Evolutionary conservation across 2,329 filamentous ascomycete genomes (phyloP), one percentile per base, ranked within the genome.

Genomic region (Fusarium hainanense): DNA sequence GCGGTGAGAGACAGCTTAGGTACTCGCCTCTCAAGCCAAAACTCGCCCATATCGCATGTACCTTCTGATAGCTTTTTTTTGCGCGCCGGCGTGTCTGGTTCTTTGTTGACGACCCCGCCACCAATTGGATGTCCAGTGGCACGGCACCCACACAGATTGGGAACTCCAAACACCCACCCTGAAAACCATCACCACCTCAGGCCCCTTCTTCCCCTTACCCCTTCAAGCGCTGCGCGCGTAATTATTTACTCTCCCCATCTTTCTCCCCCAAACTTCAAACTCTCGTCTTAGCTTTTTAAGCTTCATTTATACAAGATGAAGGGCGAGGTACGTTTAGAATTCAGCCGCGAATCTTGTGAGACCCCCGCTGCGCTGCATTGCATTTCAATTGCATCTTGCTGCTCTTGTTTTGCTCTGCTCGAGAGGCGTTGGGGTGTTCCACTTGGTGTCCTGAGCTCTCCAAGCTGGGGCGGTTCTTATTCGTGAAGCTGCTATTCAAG

Each of bases 311-410:
- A 69, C 79, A 85, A 70, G 76, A 87, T 87, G 85, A 87, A 86
- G 83, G 85, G 85, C 81, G 85, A 87, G 83, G 85, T 87, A 78
- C 78, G 85, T 80, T 42, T 40, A 18, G 21, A 56, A 18, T 48
- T 40, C 27, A 23, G 25, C 43, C 30, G n/a, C 40, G 56, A 49
- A 37, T 18, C 34, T 42, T 12, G 18, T 27, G 20, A 6, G 10
- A 28, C 25, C 40, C 34, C 20, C 32, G 46, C 32, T 58, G 40
- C 37, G 25, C 42, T 65, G 40, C 43, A 28, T 56, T 58, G 48
- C 50, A 47, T 25, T 34, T 43, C 27, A 28, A 32, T 58, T 58
- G 49, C 56, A 49, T 40, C 32, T 44, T 30, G 25, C 46, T 63
- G 48, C 49, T 30, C 51, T 58, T 48, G 18, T 52, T 43, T 34